These are phyloP conservation scores for Scheffersomyces amazonensis DNA, from an alignment of 805 yeast genomes.

Conservation along the genomic window DNA sequence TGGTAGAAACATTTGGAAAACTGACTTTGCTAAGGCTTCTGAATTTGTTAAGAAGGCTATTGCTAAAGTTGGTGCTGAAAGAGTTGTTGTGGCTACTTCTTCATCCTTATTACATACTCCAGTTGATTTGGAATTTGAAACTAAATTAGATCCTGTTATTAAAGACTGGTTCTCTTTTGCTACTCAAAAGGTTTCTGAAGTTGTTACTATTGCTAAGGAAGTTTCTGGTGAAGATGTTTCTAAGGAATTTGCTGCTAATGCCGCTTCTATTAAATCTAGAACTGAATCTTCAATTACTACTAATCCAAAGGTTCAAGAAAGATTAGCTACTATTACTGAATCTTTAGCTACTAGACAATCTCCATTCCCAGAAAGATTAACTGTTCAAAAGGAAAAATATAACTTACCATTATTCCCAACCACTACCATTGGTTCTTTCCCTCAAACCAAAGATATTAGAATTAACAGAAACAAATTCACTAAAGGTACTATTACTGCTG, in stretches of 20 bases:
- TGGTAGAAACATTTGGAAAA: slow-evolving; percentile 99
- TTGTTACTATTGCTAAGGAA: slow-evolving; percentile 86
- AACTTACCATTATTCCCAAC: slow-evolving; percentile 99
- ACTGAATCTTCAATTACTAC: slow-evolving; percentile 83
- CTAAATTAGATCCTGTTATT: slow-evolving; percentile 84
- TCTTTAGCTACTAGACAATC: slow-evolving; percentile 79
- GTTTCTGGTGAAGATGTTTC: slow-evolving; percentile 80
- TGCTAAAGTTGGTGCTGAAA: slow-evolving; percentile 78
- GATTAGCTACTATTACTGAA: slow-evolving; percentile 75
- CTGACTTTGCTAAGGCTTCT: slow-evolving; percentile 86
- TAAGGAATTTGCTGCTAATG: slow-evolving; percentile 79
- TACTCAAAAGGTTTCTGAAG: slow-evolving; percentile 91
- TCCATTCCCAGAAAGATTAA: slow-evolving; percentile 84
- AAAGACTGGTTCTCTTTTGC: slow-evolving; percentile 99
- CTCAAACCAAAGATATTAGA: slow-evolving; percentile 99
- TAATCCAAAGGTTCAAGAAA: slow-evolving; percentile 84
- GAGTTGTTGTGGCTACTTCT: slow-evolving; percentile 89
- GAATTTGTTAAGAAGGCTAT: slow-evolving; percentile 79
- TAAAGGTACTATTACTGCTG: slow-evolving; percentile 94
- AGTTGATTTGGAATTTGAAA: slow-evolving; percentile 90
- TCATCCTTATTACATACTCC: slow-evolving; percentile 98
- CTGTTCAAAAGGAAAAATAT: slow-evolving; percentile 80
- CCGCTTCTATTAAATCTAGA: slow-evolving; percentile 82
- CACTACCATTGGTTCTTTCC: slow-evolving; percentile 99
- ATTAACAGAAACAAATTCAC: slow-evolving; percentile 96